phyloP scores from a whole-genome alignment of 148 eudicot species.

The Chenopodium quinoa region DNA sequence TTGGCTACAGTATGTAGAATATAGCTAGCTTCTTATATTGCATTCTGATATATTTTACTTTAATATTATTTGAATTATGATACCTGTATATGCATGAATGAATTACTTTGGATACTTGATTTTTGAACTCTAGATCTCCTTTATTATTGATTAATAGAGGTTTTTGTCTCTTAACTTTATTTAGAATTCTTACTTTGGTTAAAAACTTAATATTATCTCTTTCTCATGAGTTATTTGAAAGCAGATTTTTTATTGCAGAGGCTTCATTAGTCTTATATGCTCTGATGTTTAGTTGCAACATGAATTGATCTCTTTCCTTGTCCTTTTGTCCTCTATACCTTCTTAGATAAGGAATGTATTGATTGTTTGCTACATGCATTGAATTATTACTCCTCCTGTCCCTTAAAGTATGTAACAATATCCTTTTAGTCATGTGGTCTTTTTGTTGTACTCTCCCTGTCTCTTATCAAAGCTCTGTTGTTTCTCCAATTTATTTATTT shows the following conservation, averaged over 20 bases:
- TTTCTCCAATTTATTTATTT: no score
- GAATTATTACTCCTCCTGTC: no score
- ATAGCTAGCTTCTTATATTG: neutral
- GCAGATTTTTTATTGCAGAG: neutral
- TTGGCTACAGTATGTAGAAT: neutral
- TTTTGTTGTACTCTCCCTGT: no score
- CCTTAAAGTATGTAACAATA: no score
- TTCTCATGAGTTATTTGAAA: neutral
- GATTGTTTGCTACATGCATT: neutral
- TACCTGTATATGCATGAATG: neutral
- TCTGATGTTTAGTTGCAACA: neutral
- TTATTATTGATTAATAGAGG: neutral
- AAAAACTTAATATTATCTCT: no score
- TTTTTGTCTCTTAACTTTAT: no score
- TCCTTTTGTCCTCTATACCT: neutral
- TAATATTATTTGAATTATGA: neutral
- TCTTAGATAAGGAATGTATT: neutral
- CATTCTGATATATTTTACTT: neutral
- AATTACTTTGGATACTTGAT: neutral
- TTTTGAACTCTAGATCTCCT: neutral
- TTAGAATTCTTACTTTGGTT: neutral
- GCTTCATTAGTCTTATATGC: neutral
- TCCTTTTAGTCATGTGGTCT: no score
- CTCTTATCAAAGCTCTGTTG: no score
- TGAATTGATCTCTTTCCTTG: neutral